Base-by-base conservation (phyloP, 108 stramenopile genomes). In the Cyclotella distinguenda region DNA sequence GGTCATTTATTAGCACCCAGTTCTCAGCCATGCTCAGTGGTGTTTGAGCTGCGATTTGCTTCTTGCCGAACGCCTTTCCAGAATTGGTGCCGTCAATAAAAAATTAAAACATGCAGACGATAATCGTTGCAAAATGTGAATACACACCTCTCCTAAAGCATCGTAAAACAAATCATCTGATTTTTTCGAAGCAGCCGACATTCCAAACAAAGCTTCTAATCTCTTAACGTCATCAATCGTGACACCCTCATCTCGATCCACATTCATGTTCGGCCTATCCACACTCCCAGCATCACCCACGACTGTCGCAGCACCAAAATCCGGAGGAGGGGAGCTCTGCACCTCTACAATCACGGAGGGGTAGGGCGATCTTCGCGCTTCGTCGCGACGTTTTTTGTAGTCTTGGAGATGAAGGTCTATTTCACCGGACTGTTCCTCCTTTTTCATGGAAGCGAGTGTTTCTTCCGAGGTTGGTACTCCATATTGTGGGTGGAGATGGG, bases 261-360 rank as follows among this genome's bases (percentile, higher is more conserved):
- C 60, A 13, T 31, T 16, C 33, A 18, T 39, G 23, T 34, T 22
- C 15, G 34, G 4, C 38, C 8, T 21, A 2, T 32, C 60, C 15
- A 67, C 39, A 1, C 64, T 59, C 12, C 62, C 53, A n/a, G n/a
- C n/a, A n/a, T n/a, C n/a, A n/a, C n/a, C n/a, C n/a, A n/a, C n/a
- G n/a, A n/a, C n/a, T n/a, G n/a, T n/a, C n/a, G n/a, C 55, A 16
- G 77, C 32, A 21, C 60, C 70, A 48, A 57, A 74, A 42, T 85
- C 82, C 11, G 84, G 80, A 9, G 85, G 84, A 15, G 88, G 86
- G 44, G 73, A 83, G 62, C 82, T 78, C 46, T 78, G 74, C 9
- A 94, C 87, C 70, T 94, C 92, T 8, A 94, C 68, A 54, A 90
- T 88, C 22, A 94, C 60, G 25, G 87, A 85, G 0, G 92, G 89